Percentiles rank a stretch among this genome's conserved stretches.
These are phyloP conservation scores for Polyplosphaeria fusca DNA, from an alignment of 495 filamentous ascomycete genomes.

Conservation along the genomic window DNA sequence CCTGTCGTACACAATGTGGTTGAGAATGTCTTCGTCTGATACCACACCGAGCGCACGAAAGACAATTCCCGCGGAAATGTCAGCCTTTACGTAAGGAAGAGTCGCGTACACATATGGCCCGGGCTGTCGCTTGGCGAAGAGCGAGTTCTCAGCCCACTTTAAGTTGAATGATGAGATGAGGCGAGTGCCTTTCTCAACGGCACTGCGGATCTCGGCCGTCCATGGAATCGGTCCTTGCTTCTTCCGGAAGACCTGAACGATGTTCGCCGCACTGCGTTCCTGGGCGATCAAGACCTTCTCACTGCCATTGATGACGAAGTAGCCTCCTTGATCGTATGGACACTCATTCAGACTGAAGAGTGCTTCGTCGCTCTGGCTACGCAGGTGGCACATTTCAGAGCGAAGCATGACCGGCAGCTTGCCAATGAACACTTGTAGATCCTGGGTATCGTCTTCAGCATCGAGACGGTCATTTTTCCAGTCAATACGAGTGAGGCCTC, in stretches of 20 bases:
- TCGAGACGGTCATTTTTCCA: slow-evolving; percentile 54
- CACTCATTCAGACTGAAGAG: slow-evolving; percentile 90
- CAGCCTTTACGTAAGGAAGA: slow-evolving; percentile 87
- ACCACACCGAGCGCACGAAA: slow-evolving; percentile 95
- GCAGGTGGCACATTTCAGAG: slow-evolving; percentile 86
- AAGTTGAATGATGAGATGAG: slow-evolving; percentile 87
- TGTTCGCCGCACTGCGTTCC: slow-evolving; percentile 94
- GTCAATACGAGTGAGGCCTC: slow-evolving; percentile 52
- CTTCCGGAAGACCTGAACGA: slow-evolving; percentile 98
- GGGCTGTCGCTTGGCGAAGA: slow-evolving; percentile 69
- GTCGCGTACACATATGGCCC: slow-evolving; percentile 86
- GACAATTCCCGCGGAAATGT: slow-evolving; percentile 89
- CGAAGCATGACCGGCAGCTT: slow-evolving; percentile 98
- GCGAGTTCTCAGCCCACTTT: slow-evolving; percentile 81
- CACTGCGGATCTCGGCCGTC: slow-evolving; percentile 92
- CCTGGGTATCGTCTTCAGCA: slow-evolving; percentile 23
- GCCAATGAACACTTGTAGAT: slow-evolving; percentile 70
- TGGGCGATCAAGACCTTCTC: slow-evolving; percentile 99
- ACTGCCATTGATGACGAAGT: slow-evolving; percentile 99
- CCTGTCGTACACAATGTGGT: slow-evolving; percentile 93
- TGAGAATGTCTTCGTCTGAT: slow-evolving; percentile 95
- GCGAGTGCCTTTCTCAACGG: slow-evolving; percentile 90
- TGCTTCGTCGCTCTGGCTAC: slow-evolving; percentile 71
- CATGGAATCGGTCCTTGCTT: slow-evolving; percentile 84
- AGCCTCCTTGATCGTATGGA: slow-evolving; percentile 95